Evolutionary conservation across 2,329 filamentous ascomycete genomes (phyloP).

Genomic region (Cryoendolithus antarcticus): DNA sequence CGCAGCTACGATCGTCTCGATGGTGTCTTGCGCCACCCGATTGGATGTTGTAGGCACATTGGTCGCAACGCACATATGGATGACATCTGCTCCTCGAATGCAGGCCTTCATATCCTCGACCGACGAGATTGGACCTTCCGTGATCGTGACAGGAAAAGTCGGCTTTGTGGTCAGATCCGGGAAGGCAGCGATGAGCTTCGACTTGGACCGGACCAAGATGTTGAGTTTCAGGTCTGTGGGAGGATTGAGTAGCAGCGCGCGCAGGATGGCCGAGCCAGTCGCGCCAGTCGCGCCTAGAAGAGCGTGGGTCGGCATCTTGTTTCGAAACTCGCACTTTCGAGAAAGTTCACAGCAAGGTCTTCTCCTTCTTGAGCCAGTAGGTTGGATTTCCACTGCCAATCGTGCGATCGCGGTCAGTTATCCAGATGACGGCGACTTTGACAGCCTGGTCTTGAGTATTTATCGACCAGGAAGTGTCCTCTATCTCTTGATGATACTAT

Average conservation of each 20-base stretch:
- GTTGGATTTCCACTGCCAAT: too few relatives aligned
- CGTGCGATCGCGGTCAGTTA: too few relatives aligned
- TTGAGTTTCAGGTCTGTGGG: slow-evolving; percentile 11
- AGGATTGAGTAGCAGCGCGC: slow-evolving; percentile 7
- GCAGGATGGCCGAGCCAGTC: slow-evolving; percentile 15
- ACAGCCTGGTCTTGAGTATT: too few relatives aligned
- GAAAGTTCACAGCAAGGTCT: too few relatives aligned
- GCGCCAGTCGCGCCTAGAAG: slow-evolving; percentile 15
- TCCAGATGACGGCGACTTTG: too few relatives aligned
- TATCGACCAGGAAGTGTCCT: too few relatives aligned
- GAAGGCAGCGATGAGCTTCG: slow-evolving; percentile 11
- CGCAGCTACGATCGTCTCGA: slow-evolving; percentile 4
- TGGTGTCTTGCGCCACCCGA: slow-evolving; percentile 8
- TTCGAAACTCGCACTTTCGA: too few relatives aligned
- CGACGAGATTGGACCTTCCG: slow-evolving; percentile 7
- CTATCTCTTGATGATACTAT: too few relatives aligned
- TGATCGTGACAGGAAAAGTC: slow-evolving; percentile 6
- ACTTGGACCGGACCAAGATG: slow-evolving; percentile 12
- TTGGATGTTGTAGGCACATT: slow-evolving; percentile 10
- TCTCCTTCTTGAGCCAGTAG: too few relatives aligned
- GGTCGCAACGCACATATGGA: slow-evolving; percentile 13
- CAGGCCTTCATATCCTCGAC: slow-evolving; percentile 6
- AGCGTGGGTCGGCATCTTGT: slow-evolving; percentile 13
- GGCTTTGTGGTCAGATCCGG: slow-evolving; percentile 9
- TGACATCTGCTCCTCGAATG: slow-evolving; percentile 9